Conservation (phyloP, 768 basidiomycete genomes). For the Megacollybia marginata region DNA sequence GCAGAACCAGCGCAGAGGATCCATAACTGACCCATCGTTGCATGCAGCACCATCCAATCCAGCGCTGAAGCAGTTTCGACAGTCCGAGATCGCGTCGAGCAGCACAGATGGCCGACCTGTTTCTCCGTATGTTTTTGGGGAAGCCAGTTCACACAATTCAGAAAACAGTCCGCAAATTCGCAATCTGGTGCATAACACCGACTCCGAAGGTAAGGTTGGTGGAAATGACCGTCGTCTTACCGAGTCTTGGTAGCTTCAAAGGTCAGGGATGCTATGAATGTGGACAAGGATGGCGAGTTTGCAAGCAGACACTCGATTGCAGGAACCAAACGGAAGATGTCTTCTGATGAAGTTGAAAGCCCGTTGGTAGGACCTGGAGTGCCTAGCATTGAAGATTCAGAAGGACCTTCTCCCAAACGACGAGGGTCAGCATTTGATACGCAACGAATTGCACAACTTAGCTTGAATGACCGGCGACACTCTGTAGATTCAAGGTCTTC, state of each 20-base stretch:
- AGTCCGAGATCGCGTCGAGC: constrained; percentile 7
- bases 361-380: constrained; percentile 64
- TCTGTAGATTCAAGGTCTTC: constrained; percentile 71
- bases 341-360: constrained; percentile 61
- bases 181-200: constrained; percentile 38
- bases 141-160: constrained; percentile 38
- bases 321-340: constrained; percentile 82
- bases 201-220: too few relatives aligned
- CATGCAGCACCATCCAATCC: constrained; percentile 42
- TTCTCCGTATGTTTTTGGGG: constrained; percentile 67
- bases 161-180: constrained; percentile 42
- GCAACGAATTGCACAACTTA: constrained; percentile 65
- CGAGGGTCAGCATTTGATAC: constrained; percentile 81
- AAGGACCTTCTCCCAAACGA: constrained; percentile 72
- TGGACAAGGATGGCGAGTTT: too few relatives aligned
- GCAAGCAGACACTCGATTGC: too few relatives aligned
- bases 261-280: too few relatives aligned
- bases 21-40: constrained; percentile 76
- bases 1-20: constrained; percentile 76
- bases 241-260: too few relatives aligned
- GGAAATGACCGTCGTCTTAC: too few relatives aligned
- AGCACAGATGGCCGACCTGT: constrained; percentile 46
- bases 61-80: constrained; percentile 10
- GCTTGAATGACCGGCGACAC: constrained; percentile 70
- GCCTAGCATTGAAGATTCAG: constrained; percentile 50